Evolutionary conservation across 495 filamentous ascomycete genomes (phyloP), one percentile per base, ranked within the genome.

Genomic region (Copromyces sp.): DNA sequence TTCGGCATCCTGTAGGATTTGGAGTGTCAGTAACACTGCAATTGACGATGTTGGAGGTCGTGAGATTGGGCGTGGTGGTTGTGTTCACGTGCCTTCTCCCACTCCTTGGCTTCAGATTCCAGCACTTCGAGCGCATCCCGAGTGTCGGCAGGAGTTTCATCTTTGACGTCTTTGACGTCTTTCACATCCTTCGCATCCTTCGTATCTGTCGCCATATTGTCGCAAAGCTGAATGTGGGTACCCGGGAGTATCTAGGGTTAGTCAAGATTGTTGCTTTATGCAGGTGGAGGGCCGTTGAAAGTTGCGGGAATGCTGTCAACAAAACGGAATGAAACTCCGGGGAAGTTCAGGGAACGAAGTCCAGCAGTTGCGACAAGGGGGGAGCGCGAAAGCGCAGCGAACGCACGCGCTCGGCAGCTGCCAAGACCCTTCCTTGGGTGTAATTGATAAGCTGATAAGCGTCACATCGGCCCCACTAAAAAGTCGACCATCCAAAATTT

Each of bases 21-120:
- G 29, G 24, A 35, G 24, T 42, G 73, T 76, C 17, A 72, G 61
- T 38, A 68, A 69, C 4, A 5, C 9, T 11, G 5, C 16, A 8
- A 42, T 40, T 40, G 24, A 29, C 2, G 35, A 29, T 8, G 12
- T 2, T 24, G 45, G 17, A 40, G 35, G 38, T 41, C 14, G 37
- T 29, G 11, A 41, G 68, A 29, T 20, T 47, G 24, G 40, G 65
- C 39, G 72, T 32, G 3, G 53, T 16, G 3, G 53, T 61, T 29
- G 47, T 59, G 11, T 45, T 9, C 32, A 44, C 70, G 32, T 79
- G 89, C 93, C 87, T 98, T 98, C 70, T 90, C 89, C 78, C 94
- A 97, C 78, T 98, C 95, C 69, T 93, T 93, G 39, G 91, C 90
- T 79, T 97, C 94, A 47, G 89, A 88, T 78, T 97, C 95, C 8